A percentile compares a stretch with the other conserved stretches of the same genome.
Conservation (phyloP, 805 yeast species). For the Kodamaea neixiangensis region DNA sequence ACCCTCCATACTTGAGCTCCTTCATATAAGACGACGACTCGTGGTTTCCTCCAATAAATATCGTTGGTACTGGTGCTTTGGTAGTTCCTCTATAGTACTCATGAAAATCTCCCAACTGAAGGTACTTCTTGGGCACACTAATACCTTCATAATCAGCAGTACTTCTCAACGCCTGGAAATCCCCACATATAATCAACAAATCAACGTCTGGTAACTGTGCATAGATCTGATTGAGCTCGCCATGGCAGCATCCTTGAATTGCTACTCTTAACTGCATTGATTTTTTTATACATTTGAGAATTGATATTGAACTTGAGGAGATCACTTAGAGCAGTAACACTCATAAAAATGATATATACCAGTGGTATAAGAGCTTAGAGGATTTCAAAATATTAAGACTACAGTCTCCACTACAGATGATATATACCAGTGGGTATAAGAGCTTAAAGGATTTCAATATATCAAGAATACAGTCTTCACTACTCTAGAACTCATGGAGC, state of each 20-base stretch:
- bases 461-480: no score
- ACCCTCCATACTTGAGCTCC: slow-evolving; percentile 83
- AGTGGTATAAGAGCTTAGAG: no score
- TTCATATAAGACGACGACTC: slow-evolving; percentile 80
- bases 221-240: slow-evolving; percentile 67
- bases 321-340: no score
- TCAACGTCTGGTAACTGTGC: slow-evolving; percentile 23
- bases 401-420: no score
- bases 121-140: slow-evolving; percentile 79
- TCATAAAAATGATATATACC: no score
- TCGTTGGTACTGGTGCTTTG: slow-evolving; percentile 72
- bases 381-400: no score
- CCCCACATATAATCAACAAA: slow-evolving; percentile 79
- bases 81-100: slow-evolving; percentile 62
- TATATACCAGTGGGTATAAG: no score
- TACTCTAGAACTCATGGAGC: no score
- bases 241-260: slow-evolving; percentile 90
- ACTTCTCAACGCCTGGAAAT: slow-evolving; percentile 79
- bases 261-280: slow-evolving; percentile 47
- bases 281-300: neutral
- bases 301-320: no score
- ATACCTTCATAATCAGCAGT: slow-evolving; percentile 64
- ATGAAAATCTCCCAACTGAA: slow-evolving; percentile 75
- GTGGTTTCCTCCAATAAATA: slow-evolving; percentile 94
- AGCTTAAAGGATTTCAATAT: no score